Evolutionary conservation across 164 flowering plant genomes (phyloP).

Genomic region (Chloranthus sessilifolius): DNA sequence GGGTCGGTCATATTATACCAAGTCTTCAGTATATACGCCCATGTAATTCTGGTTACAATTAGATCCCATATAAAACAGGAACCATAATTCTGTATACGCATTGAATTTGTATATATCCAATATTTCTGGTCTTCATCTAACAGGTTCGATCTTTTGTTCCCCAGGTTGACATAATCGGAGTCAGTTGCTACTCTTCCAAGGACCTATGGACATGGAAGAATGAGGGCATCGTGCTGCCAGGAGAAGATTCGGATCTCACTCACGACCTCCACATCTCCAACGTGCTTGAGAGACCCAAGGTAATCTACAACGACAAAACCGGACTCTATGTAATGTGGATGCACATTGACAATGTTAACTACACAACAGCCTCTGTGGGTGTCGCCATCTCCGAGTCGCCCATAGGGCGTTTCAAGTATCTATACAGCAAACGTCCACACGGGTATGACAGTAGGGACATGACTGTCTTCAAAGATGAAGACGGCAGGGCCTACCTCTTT

Average conservation of each 20-base stretch:
- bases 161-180: constrained; percentile 97
- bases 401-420: constrained; percentile 84
- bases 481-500: constrained; percentile 74
- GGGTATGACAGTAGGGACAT: constrained; percentile 93
- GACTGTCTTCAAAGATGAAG: constrained; percentile 91
- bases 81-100: too few species aligned
- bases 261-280: constrained; percentile 86
- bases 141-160: too few species aligned
- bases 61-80: too few species aligned
- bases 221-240: constrained; percentile 83
- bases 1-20: too few species aligned
- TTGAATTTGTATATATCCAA: too few species aligned
- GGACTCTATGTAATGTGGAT: constrained; percentile 97
- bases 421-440: constrained; percentile 77
- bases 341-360: constrained; percentile 92
- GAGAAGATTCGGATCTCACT: constrained; percentile 59
- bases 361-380: constrained; percentile 89
- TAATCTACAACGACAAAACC: constrained; percentile 70
- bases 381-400: constrained; percentile 79
- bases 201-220: constrained; percentile 97
- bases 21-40: too few species aligned
- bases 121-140: too few species aligned
- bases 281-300: constrained; percentile 98
- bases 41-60: too few species aligned
- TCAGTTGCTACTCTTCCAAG: constrained; percentile 94